A percentile compares a stretch with the other conserved stretches of the same genome.
phyloP scores from a whole-genome alignment of 495 filamentous ascomycete genomes.

The Aspergillus steynii region DNA sequence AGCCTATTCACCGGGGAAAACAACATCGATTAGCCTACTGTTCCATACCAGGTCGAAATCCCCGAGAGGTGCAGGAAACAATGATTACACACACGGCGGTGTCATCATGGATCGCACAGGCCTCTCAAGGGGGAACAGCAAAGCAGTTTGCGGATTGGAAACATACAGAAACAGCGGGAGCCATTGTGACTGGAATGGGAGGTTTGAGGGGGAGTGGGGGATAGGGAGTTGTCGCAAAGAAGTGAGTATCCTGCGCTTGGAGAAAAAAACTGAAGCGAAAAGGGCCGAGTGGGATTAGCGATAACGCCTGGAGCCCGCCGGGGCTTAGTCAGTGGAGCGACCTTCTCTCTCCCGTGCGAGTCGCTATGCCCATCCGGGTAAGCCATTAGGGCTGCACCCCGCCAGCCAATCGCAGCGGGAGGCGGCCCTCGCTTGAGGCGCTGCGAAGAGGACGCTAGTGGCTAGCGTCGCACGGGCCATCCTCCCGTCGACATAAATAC shows the following conservation, averaged over 20 bases:
- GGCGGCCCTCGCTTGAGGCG: slow-evolving; percentile 18
- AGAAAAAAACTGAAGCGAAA: slow-evolving; percentile 28
- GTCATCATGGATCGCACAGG: slow-evolving; percentile 10
- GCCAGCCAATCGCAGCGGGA: slow-evolving; percentile 2
- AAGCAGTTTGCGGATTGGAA: slow-evolving; percentile 67
- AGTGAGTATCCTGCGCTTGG: slow-evolving; percentile 59
- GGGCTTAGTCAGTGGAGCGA: slow-evolving; percentile 1
- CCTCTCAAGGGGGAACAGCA: slow-evolving; percentile 67
- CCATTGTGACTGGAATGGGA: slow-evolving; percentile 44
- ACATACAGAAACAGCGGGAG: slow-evolving; percentile 69
- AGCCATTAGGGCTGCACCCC: slow-evolving; percentile 2
- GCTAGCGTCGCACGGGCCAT: slow-evolving; percentile 21
- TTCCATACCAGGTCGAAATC: slow-evolving; percentile 58
- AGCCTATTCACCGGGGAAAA: slow-evolving; percentile 38
- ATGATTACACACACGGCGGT: slow-evolving; percentile 6
- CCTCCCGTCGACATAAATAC: slow-evolving; percentile 29
- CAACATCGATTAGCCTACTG: slow-evolving; percentile 82
- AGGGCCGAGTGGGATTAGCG: slow-evolving; percentile 23
- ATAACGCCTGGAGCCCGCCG: slow-evolving; percentile 31
- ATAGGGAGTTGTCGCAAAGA: slow-evolving; percentile 53
- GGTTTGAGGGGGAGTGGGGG: slow-evolving; percentile 24
- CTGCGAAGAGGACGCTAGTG: slow-evolving; percentile 23
- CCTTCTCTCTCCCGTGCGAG: slow-evolving; percentile 23
- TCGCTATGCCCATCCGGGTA: slow-evolving; percentile 30
- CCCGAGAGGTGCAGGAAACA: slow-evolving; percentile 6